These are phyloP conservation scores for Debaryomyces hansenii DNA, from an alignment of 805 yeast species.

Conservation along the genomic window DNA sequence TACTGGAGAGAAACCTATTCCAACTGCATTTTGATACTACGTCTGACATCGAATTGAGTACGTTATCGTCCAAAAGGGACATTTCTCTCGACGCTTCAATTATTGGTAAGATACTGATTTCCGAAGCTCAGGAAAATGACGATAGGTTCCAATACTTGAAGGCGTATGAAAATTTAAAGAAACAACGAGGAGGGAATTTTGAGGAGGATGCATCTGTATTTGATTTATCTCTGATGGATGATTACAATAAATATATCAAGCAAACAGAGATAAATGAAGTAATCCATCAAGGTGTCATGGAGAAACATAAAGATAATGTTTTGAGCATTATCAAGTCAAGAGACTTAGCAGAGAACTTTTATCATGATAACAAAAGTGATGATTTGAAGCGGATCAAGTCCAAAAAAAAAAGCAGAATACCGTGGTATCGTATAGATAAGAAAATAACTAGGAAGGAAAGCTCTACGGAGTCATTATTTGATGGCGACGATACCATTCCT, in stretches of 20 bases:
- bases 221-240: conserved; percentile 31
- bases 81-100: conserved; percentile 25
- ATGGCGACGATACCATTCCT: conserved; percentile 3
- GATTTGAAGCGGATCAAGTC: background rate
- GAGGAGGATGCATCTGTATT: conserved; percentile 22
- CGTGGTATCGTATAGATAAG: conserved; percentile 15
- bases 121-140: conserved; percentile 7
- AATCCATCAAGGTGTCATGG: conserved; percentile 21
- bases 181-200: conserved; percentile 4
- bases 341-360: conserved; percentile 28
- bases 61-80: background rate
- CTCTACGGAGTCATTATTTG: background rate
- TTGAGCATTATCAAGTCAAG: conserved; percentile 23
- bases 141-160: conserved; percentile 29
- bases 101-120: conserved; percentile 17
- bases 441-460: conserved; percentile 3
- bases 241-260: conserved; percentile 31
- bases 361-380: conserved; percentile 13
- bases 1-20: conserved; percentile 5
- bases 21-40: conserved; percentile 19
- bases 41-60: conserved; percentile 12
- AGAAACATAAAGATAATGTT: conserved; percentile 15
- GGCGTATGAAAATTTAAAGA: conserved; percentile 20
- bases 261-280: conserved; percentile 34
- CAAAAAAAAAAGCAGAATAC: background rate